A percentile compares a stretch with the other conserved stretches of the same genome.
These are phyloP conservation scores for Boletus subcaerulescens DNA, from an alignment of 768 basidiomycete genomes.

Conservation along the genomic window DNA sequence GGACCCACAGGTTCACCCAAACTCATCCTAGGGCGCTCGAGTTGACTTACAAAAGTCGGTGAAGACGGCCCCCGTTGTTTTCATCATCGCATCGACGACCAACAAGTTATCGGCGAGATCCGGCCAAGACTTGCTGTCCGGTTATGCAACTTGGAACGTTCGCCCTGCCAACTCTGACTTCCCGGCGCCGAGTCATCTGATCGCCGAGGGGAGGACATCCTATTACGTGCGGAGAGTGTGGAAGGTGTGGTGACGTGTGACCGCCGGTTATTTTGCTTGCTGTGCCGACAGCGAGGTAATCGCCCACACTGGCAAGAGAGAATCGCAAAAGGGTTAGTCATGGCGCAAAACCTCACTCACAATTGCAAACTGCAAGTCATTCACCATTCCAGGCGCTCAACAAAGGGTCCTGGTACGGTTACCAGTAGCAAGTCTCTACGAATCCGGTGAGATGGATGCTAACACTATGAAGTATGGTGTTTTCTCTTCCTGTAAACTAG, in stretches of 20 bases:
- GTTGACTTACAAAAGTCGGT: not conserved
- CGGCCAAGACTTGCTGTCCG: not conserved
- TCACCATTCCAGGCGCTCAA: not conserved
- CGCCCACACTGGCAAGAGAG: not conserved
- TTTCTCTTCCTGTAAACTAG: too few relatives aligned
- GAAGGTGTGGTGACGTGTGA: not conserved
- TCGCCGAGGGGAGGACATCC: not conserved
- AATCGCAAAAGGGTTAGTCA: not conserved
- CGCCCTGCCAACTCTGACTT: conserved; percentile 1
- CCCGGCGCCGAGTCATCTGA: not conserved
- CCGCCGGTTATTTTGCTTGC: not conserved
- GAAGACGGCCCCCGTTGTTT: not conserved
- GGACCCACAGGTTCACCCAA: too few relatives aligned
- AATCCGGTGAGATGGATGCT: too few relatives aligned
- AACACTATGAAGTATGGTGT: too few relatives aligned
- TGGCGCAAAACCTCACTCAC: not conserved
- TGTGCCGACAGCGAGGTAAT: not conserved
- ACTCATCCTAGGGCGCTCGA: too few relatives aligned
- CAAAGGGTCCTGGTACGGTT: too few relatives aligned
- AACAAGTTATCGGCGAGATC: not conserved
- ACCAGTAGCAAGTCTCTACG: too few relatives aligned
- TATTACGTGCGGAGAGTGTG: not conserved
- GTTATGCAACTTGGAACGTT: not conserved
- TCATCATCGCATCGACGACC: not conserved
- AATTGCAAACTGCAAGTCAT: not conserved